Evolutionary conservation across 129 eudicot genomes (phyloP).

Genomic region (Ambrosia trifida): DNA sequence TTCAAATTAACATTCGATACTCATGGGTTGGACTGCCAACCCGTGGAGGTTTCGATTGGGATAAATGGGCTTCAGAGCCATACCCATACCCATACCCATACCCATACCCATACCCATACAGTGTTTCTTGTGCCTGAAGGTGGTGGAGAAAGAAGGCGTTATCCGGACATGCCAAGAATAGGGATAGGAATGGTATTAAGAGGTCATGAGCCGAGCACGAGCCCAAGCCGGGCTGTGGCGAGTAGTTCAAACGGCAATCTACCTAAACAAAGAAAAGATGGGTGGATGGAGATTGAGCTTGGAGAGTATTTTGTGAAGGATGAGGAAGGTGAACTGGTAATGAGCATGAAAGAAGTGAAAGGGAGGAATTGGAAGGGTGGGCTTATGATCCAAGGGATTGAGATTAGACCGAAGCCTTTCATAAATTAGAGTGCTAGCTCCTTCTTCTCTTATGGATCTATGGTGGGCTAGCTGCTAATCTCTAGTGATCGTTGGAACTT

Average conservation of each 20-base stretch:
- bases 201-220: constrained; percentile 13
- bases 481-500: background rate
- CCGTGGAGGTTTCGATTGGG: constrained; percentile 51
- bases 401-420: constrained; percentile 53
- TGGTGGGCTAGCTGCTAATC: background rate
- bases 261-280: constrained; percentile 53
- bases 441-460: background rate
- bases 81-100: constrained; percentile 7
- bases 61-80: constrained; percentile 42
- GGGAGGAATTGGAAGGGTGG: constrained; percentile 64
- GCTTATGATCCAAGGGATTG: constrained; percentile 60
- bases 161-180: constrained; percentile 20
- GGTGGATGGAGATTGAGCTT: constrained; percentile 69
- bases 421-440: background rate
- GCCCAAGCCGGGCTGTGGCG: constrained; percentile 6
- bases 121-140: constrained; percentile 37
- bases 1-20: constrained; percentile 45
- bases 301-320: constrained; percentile 46
- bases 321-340: constrained; percentile 45
- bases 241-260: constrained; percentile 8
- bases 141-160: constrained; percentile 16
- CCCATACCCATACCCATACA: constrained; percentile 31
- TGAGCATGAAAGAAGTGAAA: constrained; percentile 50
- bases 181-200: constrained; percentile 27
- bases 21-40: constrained; percentile 47